Percentiles rank a stretch among this genome's conserved stretches.
Conservation (phyloP, 1,139 yeast genomes). For the Yamadazyma mexicana region DNA sequence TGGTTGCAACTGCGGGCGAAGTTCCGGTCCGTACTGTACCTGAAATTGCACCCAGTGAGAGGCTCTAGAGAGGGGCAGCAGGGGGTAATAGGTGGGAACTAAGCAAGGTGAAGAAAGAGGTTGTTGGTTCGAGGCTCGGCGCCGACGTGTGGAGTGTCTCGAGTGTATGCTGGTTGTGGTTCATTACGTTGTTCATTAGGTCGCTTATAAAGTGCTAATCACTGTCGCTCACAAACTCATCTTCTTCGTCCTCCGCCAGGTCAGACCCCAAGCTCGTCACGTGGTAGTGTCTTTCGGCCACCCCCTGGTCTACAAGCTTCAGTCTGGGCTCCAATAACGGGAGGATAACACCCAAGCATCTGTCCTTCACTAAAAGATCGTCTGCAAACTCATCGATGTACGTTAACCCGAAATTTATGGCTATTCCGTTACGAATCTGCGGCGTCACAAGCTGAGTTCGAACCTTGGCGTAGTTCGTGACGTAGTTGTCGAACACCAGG, state of each 20-base stretch:
- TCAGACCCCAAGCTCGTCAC: slow-evolving; percentile 9
- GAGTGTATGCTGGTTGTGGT: too few species aligned
- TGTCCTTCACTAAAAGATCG: slow-evolving; percentile 42
- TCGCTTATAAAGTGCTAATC: slow-evolving; percentile 5
- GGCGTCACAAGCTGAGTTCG: slow-evolving; percentile 24
- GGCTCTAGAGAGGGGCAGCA: too few species aligned
- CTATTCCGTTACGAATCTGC: slow-evolving; percentile 28
- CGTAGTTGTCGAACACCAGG: slow-evolving; percentile 49
- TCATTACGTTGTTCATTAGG: too few species aligned
- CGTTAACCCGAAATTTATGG: slow-evolving; percentile 30
- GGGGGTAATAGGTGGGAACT: too few species aligned
- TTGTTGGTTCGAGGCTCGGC: too few species aligned
- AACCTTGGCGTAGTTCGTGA: slow-evolving; percentile 57
- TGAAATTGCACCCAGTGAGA: too few species aligned
- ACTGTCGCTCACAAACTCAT: slow-evolving; percentile 16
- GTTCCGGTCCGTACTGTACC: too few species aligned
- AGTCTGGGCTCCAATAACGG: slow-evolving; percentile 53
- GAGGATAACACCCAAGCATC: slow-evolving; percentile 59
- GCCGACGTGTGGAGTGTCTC: too few species aligned
- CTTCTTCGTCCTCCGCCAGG: slow-evolving; percentile 1
- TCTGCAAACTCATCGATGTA: slow-evolving; percentile 67
- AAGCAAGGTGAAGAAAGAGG: too few species aligned
- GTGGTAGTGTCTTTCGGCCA: slow-evolving; percentile 38
- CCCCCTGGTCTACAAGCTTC: slow-evolving; percentile 29
- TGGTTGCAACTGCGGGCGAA: too few species aligned